phyloP scores from a whole-genome alignment of 305 asterid species.

The Vinca major region DNA sequence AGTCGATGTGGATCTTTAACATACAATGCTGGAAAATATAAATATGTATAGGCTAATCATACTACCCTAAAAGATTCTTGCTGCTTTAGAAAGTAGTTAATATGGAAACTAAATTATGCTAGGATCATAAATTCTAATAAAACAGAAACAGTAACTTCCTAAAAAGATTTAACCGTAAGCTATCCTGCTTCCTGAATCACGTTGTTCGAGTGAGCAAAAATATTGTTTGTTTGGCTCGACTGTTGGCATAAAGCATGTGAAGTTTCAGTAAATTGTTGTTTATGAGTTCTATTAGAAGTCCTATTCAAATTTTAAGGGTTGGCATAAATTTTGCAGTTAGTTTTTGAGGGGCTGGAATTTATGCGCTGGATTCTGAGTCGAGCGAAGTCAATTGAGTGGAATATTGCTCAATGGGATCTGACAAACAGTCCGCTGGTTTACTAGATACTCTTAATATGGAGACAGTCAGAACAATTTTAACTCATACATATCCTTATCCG shows the following conservation, averaged over 20 bases:
- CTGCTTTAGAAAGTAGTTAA: no score
- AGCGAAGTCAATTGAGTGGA: conserved; percentile 18
- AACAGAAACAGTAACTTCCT: no score
- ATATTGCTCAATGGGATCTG: conserved; percentile 49
- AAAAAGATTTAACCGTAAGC: no score
- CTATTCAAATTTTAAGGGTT: conserved; percentile 1
- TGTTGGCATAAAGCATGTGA: not conserved
- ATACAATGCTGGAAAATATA: no score
- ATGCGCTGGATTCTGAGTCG: conserved; percentile 20
- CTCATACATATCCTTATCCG: conserved; percentile 87
- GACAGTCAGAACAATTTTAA: conserved; percentile 83
- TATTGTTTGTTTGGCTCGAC: not conserved
- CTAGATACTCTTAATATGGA: conserved; percentile 80
- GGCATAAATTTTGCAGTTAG: conserved; percentile 23
- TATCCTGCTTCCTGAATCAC: no score
- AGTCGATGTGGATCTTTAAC: no score
- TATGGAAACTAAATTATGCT: no score
- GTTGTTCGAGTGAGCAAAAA: not conserved
- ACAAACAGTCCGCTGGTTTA: conserved; percentile 53
- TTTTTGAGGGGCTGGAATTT: conserved; percentile 22
- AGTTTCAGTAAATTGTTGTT: not conserved
- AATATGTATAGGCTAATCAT: no score
- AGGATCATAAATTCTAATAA: no score
- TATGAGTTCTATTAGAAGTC: not conserved
- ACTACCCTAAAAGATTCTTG: no score